phyloP scores from a whole-genome alignment of 2,329 filamentous ascomycete genomes.

The Aulographum hederae region DNA sequence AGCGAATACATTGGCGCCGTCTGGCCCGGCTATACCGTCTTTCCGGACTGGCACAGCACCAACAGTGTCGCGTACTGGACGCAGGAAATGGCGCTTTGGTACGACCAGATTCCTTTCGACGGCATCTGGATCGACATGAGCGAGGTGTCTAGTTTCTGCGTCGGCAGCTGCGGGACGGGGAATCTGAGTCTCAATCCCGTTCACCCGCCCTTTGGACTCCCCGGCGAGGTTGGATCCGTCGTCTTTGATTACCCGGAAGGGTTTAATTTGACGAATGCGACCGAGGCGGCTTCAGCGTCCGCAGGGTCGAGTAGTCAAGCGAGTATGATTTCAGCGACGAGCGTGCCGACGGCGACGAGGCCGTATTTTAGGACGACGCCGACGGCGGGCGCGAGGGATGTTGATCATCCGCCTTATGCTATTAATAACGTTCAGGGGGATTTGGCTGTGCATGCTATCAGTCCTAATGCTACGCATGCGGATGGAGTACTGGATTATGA shows the following conservation, averaged over 20 bases:
- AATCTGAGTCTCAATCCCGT: conserved; percentile 49
- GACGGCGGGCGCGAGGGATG: conserved; percentile 43
- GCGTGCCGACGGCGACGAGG: conserved; percentile 12
- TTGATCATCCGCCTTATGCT: conserved; percentile 59
- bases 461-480: conserved; percentile 59
- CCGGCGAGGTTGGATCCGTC: conserved; percentile 43
- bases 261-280: conserved; percentile 50
- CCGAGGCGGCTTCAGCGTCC: conserved; percentile 43
- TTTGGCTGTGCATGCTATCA: conserved; percentile 53
- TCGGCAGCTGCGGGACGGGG: conserved; percentile 50
- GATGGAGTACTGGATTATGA: conserved; percentile 64
- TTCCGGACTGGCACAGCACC: conserved; percentile 40
- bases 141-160: conserved; percentile 46
- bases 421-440: conserved; percentile 60
- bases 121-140: conserved; percentile 44
- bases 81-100: conserved; percentile 31
- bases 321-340: conserved; percentile 10
- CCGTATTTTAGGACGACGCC: conserved; percentile 40
- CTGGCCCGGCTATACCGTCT: conserved; percentile 38
- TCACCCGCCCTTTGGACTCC: conserved; percentile 46
- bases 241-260: conserved; percentile 47
- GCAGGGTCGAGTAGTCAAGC: conserved; percentile 34
- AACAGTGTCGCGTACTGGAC: conserved; percentile 42
- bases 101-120: conserved; percentile 34
- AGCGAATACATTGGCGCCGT: conserved; percentile 36